Evolutionary conservation across 208 protist species (phyloP).

Genomic region (Lotmaria passim): DNA sequence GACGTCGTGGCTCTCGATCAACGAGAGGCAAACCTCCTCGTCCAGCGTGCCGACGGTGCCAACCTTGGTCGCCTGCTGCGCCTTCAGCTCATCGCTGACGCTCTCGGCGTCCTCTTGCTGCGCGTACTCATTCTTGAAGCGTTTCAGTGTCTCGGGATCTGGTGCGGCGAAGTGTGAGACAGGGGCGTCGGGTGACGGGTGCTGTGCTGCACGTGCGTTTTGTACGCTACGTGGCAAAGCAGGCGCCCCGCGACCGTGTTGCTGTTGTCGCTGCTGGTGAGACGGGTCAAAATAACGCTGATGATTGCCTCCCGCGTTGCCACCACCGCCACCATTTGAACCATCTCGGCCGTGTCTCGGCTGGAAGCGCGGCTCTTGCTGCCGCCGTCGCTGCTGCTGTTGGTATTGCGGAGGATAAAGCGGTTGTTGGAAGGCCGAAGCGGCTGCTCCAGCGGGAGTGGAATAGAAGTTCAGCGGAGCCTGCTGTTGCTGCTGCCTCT

Average conservation of each 20-base stretch:
- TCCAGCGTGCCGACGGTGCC: constrained; percentile 66
- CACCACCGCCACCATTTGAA: too few species aligned
- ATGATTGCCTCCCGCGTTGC: too few species aligned
- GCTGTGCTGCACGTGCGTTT: constrained; percentile 4
- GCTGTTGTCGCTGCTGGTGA: constrained; percentile 18
- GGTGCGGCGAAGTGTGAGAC: constrained; percentile 8
- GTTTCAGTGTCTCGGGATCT: constrained; percentile 36
- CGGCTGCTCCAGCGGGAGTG: constrained; percentile 2
- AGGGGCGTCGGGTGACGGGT: neutral
- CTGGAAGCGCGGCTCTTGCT: neutral
- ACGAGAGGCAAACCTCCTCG: constrained; percentile 44
- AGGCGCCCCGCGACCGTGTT: neutral
- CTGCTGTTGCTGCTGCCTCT: constrained; percentile 23
- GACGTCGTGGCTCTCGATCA: constrained; percentile 81
- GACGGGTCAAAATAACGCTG: constrained; percentile 9
- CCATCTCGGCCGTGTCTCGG: constrained; percentile 1
- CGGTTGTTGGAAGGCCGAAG: neutral
- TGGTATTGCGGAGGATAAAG: constrained; percentile 29
- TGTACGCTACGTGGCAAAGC: neutral
- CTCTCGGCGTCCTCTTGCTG: constrained; percentile 49
- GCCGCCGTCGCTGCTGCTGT: constrained; percentile 6
- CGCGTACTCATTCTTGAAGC: constrained; percentile 68
- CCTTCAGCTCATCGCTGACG: constrained; percentile 39
- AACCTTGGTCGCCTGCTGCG: constrained; percentile 33
- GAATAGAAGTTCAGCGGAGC: neutral